phyloP scores from a whole-genome alignment of 768 basidiomycete species.

The Phanerochaete carnosa region DNA sequence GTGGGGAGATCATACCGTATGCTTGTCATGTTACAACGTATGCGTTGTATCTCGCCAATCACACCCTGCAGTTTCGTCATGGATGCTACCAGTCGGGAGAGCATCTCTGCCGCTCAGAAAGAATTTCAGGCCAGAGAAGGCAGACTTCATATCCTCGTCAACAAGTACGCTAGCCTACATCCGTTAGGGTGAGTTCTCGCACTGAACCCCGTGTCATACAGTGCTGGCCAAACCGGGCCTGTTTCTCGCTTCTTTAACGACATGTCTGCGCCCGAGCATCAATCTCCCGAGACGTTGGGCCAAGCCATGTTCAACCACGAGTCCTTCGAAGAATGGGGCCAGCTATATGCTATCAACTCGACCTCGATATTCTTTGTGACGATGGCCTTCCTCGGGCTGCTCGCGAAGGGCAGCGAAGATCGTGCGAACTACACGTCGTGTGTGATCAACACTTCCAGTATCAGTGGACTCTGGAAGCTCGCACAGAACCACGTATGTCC shows the following conservation, averaged over 20 bases:
- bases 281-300: conserved; percentile 63
- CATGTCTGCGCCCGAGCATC: conserved; percentile 51
- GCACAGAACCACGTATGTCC: conserved; percentile 73
- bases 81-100: conserved; percentile 69
- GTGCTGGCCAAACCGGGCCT: conserved; percentile 77
- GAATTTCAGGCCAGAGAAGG: conserved; percentile 58
- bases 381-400: conserved; percentile 70
- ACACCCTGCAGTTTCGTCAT: conserved; percentile 47
- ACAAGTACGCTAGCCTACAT: conserved; percentile 64
- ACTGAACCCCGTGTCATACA: conserved; percentile 23
- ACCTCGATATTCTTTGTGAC: conserved; percentile 79
- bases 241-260: conserved; percentile 54
- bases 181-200: not conserved
- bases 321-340: conserved; percentile 57
- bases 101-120: conserved; percentile 56
- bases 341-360: conserved; percentile 64
- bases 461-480: conserved; percentile 68
- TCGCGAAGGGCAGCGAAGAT: conserved; percentile 69
- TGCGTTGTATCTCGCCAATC: not conserved
- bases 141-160: conserved; percentile 74
- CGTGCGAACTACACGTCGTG: conserved; percentile 52
- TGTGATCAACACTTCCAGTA: conserved; percentile 76
- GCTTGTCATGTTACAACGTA: conserved; percentile 17
- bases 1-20: conserved; percentile 60
- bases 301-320: conserved; percentile 70